Evolutionary conservation across 2,329 filamentous ascomycete species (phyloP), one percentile per base, ranked within the genome.

Genomic region (Claviceps purpurea): DNA sequence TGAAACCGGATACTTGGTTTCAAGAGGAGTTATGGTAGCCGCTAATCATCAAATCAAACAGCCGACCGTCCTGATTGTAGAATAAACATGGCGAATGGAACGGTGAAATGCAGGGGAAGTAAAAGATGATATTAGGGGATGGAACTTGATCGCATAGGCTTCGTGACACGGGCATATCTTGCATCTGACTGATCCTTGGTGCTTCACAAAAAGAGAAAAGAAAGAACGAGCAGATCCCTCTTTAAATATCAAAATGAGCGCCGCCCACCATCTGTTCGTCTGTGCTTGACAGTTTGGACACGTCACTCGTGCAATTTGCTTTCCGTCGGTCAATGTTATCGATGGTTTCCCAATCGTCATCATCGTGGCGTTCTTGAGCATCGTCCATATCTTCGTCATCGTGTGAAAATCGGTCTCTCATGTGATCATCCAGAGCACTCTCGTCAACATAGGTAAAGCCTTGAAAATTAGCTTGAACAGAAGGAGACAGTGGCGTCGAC

Each of bases 401-500:
- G 51, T 66, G 68, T 54, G 70, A 62, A 51, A 64, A 61, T 49
- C 73, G 70, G 55, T 74, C 74, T 52, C 71, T 69, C 81, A 88
- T 89, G 58, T 93, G 84, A 56, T 91, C 88, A 50, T 97, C 90
- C 52, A 98, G 83, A 2, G 88, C 87, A 63, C 88, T 96, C 70
- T 97, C 91, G 61, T 97, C 93, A n/a, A 97, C 93, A 66, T 95
- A 98, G 0, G 93, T 98, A 69, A 98, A 98, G 38, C 93, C 93
- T 63, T 93, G 88, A 74, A 98, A 98, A 64, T 97, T 96, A 56
- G 91, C 93, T 70, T 98, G 93, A 70, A 96, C 90, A 2, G 89
- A 94, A 0, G 93, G 93, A 14, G 89, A 95, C 24, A 98, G 74
- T 0, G 93, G 93, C 0, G 93, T 98, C 14, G 88, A 95, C 7